A percentile compares a stretch with the other conserved stretches of the same genome.
Evolutionary conservation across 768 basidiomycete genomes (phyloP).

Genomic region (Xanthoconium purpureum): DNA sequence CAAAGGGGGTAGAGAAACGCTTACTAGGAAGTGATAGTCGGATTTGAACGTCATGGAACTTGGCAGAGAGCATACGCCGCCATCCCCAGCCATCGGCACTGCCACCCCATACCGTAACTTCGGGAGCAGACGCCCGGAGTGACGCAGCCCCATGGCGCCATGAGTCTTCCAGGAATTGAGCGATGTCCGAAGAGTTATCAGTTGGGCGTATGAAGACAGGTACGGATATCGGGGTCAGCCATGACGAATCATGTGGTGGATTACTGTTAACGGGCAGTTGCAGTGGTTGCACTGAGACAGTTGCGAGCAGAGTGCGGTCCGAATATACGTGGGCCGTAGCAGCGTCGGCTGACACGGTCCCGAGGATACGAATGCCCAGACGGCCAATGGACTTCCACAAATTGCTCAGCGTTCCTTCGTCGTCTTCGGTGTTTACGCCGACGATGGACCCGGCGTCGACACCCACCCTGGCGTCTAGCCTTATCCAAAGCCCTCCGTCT

Average conservation of each 20-base stretch:
- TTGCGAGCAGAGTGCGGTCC: conserved; percentile 41
- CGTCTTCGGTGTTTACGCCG: conserved; percentile 47
- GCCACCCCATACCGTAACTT: conserved; percentile 53
- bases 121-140: conserved; percentile 41
- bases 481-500: conserved; percentile 58
- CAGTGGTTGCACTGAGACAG: conserved; percentile 46
- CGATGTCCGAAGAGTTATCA: conserved; percentile 44
- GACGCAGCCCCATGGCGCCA: conserved; percentile 55
- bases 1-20: conserved; percentile 22
- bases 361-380: conserved; percentile 58
- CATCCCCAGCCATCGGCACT: conserved; percentile 41
- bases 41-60: conserved; percentile 45
- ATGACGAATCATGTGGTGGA: conserved; percentile 41
- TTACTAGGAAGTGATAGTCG: conserved; percentile 52
- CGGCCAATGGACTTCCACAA: conserved; percentile 68
- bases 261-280: conserved; percentile 49
- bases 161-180: conserved; percentile 51
- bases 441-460: conserved; percentile 64
- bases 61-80: conserved; percentile 38
- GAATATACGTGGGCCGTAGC: conserved; percentile 50
- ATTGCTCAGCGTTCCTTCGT: conserved; percentile 43
- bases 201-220: conserved; percentile 54
- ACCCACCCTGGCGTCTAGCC: conserved; percentile 55
- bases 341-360: conserved; percentile 54
- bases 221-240: conserved; percentile 56